These are phyloP conservation scores for Epichloe amarillans DNA, from an alignment of 2,329 filamentous ascomycete genomes.

Conservation along the genomic window DNA sequence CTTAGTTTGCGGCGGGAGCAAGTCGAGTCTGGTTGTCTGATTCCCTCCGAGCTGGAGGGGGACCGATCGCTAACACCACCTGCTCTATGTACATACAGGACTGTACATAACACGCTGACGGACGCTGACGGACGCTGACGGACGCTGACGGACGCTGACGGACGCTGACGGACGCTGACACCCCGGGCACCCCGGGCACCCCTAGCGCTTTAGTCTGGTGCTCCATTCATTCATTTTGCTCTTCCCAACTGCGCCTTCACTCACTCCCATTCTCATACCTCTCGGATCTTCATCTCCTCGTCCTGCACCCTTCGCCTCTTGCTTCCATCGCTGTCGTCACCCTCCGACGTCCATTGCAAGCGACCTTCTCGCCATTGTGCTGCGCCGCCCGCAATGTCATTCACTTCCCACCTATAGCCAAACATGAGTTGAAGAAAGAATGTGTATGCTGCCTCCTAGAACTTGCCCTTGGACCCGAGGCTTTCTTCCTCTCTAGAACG, in stretches of 20 bases:
- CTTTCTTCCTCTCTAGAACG: background rate
- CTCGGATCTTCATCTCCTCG: background rate
- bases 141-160: background rate
- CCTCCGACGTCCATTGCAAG: background rate
- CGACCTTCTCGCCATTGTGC: constrained; percentile 13
- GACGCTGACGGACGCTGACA: too few species aligned
- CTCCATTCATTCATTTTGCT: background rate
- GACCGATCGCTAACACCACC: too few species aligned
- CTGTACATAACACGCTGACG: too few species aligned
- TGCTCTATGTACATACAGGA: too few species aligned
- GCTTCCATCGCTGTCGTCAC: background rate
- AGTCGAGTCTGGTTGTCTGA: too few species aligned
- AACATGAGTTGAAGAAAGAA: constrained; percentile 29
- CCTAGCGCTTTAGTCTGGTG: background rate
- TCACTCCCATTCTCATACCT: background rate
- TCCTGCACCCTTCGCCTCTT: background rate
- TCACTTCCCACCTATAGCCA: constrained; percentile 18
- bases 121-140: background rate
- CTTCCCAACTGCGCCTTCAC: background rate
- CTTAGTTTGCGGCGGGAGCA: too few species aligned
- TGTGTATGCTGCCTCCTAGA: constrained; percentile 22
- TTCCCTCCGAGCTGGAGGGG: too few species aligned
- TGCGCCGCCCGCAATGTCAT: constrained; percentile 21
- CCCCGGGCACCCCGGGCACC: background rate
- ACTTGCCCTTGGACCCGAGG: background rate